Conservation (phyloP, 2,329 filamentous ascomycete species). For the Nothopassalora personata region DNA sequence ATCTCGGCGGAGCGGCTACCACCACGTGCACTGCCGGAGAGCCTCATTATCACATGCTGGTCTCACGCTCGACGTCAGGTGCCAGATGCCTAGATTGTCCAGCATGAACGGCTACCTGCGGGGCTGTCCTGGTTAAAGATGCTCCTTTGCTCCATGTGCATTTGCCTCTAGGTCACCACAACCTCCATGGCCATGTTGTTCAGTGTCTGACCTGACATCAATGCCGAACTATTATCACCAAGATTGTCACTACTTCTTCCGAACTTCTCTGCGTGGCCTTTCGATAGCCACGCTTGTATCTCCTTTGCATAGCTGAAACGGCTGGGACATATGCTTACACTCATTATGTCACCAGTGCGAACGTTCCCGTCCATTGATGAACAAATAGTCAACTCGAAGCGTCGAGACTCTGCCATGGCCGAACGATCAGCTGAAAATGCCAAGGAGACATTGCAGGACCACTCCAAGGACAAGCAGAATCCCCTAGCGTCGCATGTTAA, state of each 20-base stretch:
- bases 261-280: conserved; percentile 78
- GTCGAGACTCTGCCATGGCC: conserved; percentile 35
- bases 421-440: conserved; percentile 46
- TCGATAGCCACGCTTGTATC: conserved; percentile 76
- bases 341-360: conserved; percentile 53
- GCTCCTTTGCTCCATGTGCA: conserved; percentile 16
- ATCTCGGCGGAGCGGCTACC: conserved; percentile 16
- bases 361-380: conserved; percentile 27
- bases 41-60: conserved; percentile 3
- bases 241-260: conserved; percentile 91
- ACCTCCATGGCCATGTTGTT: conserved; percentile 3
- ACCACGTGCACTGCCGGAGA: conserved; percentile 8
- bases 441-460: conserved; percentile 50
- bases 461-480: conserved; percentile 43
- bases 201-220: conserved; percentile 8
- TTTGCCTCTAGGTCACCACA: neutral
- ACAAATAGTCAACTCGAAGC: conserved; percentile 13
- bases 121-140: conserved; percentile 1
- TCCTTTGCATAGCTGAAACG: conserved; percentile 57
- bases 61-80: conserved; percentile 1
- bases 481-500: conserved; percentile 47
- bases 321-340: conserved; percentile 43
- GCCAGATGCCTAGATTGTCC: conserved; percentile 1
- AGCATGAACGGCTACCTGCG: neutral
- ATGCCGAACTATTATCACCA: conserved; percentile 80